Percentiles rank a stretch among this genome's conserved stretches.
Evolutionary conservation across 345 rosid species (phyloP).

Genomic region (Mallotus nudiflorus): DNA sequence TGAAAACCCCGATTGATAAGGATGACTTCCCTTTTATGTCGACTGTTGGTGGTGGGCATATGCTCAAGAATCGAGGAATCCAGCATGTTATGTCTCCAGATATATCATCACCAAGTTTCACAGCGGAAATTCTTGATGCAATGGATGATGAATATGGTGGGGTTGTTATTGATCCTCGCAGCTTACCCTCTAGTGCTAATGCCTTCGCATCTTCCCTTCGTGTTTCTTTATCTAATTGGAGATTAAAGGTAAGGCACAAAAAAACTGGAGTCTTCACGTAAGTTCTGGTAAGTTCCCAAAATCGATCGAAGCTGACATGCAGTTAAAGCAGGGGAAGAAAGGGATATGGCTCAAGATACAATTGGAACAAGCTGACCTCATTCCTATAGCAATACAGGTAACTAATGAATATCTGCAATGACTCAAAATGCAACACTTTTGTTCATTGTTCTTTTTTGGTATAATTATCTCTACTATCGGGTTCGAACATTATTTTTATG

Average conservation of each 20-base stretch:
- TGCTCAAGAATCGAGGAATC: conserved; percentile 4
- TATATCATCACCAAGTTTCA: conserved; percentile 24
- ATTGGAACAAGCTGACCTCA: conserved; percentile 40
- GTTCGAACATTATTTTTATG: not conserved
- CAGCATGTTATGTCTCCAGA: conserved; percentile 40
- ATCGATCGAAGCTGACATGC: not conserved
- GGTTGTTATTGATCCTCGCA: conserved; percentile 33
- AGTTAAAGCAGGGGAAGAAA: conserved; percentile 37
- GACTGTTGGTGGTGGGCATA: not conserved
- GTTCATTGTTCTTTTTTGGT: not conserved
- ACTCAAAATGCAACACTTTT: not conserved
- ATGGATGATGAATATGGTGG: conserved; percentile 54
- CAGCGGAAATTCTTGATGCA: conserved; percentile 39
- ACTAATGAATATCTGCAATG: not conserved
- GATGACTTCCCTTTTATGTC: not conserved
- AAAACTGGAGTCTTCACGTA: too few species aligned
- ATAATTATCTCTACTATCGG: too few species aligned
- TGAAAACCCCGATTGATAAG: not conserved
- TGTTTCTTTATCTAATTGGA: conserved; percentile 42
- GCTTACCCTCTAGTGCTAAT: conserved; percentile 39
- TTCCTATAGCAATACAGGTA: conserved; percentile 54
- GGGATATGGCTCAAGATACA: conserved; percentile 52
- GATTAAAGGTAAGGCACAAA: conserved; percentile 31
- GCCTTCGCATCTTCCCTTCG: conserved; percentile 43
- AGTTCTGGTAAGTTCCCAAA: not conserved